Evolutionary conservation across 345 rosid species (phyloP).

Genomic region (Eucalyptus sp.): DNA sequence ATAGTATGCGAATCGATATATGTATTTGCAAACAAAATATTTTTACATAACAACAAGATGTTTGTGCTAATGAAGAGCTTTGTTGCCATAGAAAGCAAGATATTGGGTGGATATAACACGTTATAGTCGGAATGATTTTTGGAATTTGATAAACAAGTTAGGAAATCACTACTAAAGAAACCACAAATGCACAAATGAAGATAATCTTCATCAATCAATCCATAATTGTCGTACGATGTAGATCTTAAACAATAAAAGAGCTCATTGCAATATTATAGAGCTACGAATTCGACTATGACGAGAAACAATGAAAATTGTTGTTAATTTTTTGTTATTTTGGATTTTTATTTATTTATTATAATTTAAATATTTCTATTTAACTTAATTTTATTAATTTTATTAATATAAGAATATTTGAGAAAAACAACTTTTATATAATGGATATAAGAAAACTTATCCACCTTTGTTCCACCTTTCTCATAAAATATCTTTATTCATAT

Average conservation of each 20-base stretch:
- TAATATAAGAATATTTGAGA: neutral
- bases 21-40: neutral
- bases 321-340: neutral
- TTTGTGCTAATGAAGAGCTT: neutral
- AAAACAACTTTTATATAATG: neutral
- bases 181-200: neutral
- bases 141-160: neutral
- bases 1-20: neutral
- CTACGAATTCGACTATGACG: neutral
- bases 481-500: neutral
- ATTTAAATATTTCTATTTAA: neutral
- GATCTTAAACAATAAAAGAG: neutral
- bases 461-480: accelerated
- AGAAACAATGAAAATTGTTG: neutral
- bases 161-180: neutral
- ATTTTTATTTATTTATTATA: neutral
- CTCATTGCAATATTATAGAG: neutral
- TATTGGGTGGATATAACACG: neutral
- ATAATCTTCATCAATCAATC: neutral
- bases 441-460: neutral
- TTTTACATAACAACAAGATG: neutral
- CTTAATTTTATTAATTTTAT: neutral
- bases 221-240: neutral
- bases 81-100: neutral
- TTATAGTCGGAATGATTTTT: neutral